Percentiles rank a stretch among this genome's conserved stretches.
Conservation (phyloP, 306 rosid species). For the Malus asiatica region DNA sequence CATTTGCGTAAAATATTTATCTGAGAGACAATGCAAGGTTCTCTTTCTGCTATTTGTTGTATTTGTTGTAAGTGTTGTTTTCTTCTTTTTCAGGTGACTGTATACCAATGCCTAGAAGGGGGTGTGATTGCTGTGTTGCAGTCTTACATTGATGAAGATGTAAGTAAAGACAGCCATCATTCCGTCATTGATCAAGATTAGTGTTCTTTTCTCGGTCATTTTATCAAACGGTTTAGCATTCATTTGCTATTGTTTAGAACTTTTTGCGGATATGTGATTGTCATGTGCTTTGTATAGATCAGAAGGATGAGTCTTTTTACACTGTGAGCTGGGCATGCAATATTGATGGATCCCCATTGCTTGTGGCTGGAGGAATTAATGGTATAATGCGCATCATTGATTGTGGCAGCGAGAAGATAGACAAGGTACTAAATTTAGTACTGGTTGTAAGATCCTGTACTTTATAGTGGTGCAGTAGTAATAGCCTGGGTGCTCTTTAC, state of each 20-base stretch:
- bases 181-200: background rate
- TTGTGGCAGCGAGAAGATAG: constrained; percentile 74
- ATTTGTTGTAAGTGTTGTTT: background rate
- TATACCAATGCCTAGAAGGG: constrained; percentile 70
- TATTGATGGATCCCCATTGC: constrained; percentile 55
- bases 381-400: constrained; percentile 78
- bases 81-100: constrained; percentile 46
- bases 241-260: background rate
- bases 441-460: background rate
- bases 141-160: constrained; percentile 92
- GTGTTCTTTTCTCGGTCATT: background rate
- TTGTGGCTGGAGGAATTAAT: constrained; percentile 87
- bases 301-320: constrained; percentile 98
- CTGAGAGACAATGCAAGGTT: background rate
- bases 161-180: constrained; percentile 27
- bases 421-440: constrained; percentile 46
- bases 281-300: constrained; percentile 45
- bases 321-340: constrained; percentile 84
- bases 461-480: background rate
- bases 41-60: background rate
- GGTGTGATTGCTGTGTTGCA: constrained; percentile 87
- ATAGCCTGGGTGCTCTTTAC: background rate
- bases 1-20: background rate
- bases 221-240: background rate
- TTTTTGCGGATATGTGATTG: constrained; percentile 14